These are phyloP conservation scores for Oxyria digyna DNA, from an alignment of 148 eudicot species.

Conservation along the genomic window DNA sequence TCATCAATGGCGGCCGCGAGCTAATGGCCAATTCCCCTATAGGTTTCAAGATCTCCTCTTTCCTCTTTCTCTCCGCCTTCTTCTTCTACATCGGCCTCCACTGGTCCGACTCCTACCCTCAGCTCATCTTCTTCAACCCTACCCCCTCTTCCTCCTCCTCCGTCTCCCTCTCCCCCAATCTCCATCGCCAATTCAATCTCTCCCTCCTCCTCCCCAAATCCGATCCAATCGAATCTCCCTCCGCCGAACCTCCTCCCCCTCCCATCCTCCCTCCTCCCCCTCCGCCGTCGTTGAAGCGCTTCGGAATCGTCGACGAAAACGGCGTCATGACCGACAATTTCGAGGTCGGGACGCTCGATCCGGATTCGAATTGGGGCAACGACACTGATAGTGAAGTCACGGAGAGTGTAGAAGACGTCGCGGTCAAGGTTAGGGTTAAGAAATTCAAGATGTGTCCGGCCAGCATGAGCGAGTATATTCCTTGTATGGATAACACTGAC, in stretches of 20 bases:
- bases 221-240: conserved; percentile 11
- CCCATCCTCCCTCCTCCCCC: conserved; percentile 21
- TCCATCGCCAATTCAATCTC: conserved; percentile 30
- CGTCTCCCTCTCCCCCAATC: conserved; percentile 57
- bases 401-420: conserved; percentile 16
- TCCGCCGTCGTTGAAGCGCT: conserved; percentile 38
- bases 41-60: conserved; percentile 30
- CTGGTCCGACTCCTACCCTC: conserved; percentile 36
- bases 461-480: conserved; percentile 66
- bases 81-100: conserved; percentile 76
- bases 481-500: conserved; percentile 83
- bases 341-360: conserved; percentile 67
- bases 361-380: conserved; percentile 35
- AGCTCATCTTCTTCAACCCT: conserved; percentile 39
- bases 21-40: conserved; percentile 29
- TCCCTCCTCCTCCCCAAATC: conserved; percentile 14
- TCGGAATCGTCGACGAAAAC: conserved; percentile 72
- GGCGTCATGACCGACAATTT: conserved; percentile 75
- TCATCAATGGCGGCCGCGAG: conserved; percentile 28
- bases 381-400: conserved; percentile 20
- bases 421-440: conserved; percentile 33
- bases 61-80: conserved; percentile 41
- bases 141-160: conserved; percentile 14
- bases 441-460: conserved; percentile 48
- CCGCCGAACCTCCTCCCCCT: conserved; percentile 13